Base-by-base conservation (phyloP, 345 rosid genomes). In the Citrus sp. region DNA sequence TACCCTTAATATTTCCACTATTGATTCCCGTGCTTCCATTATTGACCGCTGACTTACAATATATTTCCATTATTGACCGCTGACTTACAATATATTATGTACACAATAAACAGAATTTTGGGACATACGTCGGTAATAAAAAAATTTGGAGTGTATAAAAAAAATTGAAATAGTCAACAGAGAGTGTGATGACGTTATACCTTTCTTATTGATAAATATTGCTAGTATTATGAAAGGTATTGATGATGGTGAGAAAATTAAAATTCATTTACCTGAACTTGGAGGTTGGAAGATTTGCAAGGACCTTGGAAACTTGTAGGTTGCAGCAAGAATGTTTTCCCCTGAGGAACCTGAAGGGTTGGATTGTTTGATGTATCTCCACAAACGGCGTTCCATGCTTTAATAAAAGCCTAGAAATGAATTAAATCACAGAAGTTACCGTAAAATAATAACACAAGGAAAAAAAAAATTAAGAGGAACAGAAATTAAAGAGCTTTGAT, bases 321-420 rank as follows among this genome's bases (percentile, higher is more conserved):
- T 6, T 56, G 69, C 19, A 67, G 55, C 73, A 66, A 76, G 46
- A 62, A 68, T 68, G 74, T 55, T 22, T 65, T 38, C 1, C 51
- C 66, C 35, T 66, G 27, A 30, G 74, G 38, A 51, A 71, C 60
- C 24, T 51, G 38, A 37, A 71, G 25, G 27, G 27, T 71, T 37
- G 28, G 49, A 72, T 32, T 13, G 14, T n/a, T 7, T 7, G 27
- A 16, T 30, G 64, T 12, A 34, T 49, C 63, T 58, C 64, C 51
- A 4, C 76, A 58, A 28, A 25, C 76, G 21, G 76, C 51, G 35
- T 13, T 35, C 46, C 49, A 72, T 30, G 66, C 76, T 65, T 72
- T 6, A 6, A 5, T 21, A 72, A 58, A 72, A 10, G 51, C 76
- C 76, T 35, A 13, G 2, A 58, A 16, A 72, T 34, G 21, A 13